Percentiles rank a stretch among this genome's conserved stretches.
Conservation (phyloP, 148 eudicot genomes). For the Heliamphora exappendiculata region DNA sequence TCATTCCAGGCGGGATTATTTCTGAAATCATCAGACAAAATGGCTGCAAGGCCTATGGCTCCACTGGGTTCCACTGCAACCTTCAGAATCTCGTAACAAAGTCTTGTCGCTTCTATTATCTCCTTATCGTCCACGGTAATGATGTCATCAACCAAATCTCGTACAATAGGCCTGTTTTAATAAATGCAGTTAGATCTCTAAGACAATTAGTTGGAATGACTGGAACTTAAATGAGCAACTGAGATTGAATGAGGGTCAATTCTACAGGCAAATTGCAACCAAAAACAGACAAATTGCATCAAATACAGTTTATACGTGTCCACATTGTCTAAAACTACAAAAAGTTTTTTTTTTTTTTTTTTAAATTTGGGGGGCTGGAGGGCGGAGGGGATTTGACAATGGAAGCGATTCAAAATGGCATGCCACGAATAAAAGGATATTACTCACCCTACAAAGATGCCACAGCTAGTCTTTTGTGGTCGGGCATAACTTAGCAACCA, state of each 20-base stretch:
- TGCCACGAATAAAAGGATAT: not conserved
- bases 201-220: not conserved
- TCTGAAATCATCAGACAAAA: conserved; percentile 61
- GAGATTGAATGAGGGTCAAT: not conserved
- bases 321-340: not conserved
- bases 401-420: not conserved
- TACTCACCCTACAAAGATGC: not conserved
- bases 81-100: conserved; percentile 82
- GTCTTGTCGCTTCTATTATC: conserved; percentile 73
- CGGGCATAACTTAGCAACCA: not conserved
- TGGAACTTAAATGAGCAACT: not conserved
- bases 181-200: not conserved
- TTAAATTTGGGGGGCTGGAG: no score
- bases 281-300: not conserved
- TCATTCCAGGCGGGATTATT: conserved; percentile 51
- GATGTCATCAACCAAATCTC: conserved; percentile 78
- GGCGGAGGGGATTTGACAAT: no score
- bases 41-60: conserved; percentile 89
- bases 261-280: not conserved
- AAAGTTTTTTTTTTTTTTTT: no score
- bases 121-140: conserved; percentile 76
- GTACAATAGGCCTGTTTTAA: conserved; percentile 70
- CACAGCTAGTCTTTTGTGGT: not conserved
- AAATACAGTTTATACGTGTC: not conserved
- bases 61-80: conserved; percentile 93